Base-by-base conservation (phyloP, 176 grass and related monocot genomes). In the Carex scoparia region DNA sequence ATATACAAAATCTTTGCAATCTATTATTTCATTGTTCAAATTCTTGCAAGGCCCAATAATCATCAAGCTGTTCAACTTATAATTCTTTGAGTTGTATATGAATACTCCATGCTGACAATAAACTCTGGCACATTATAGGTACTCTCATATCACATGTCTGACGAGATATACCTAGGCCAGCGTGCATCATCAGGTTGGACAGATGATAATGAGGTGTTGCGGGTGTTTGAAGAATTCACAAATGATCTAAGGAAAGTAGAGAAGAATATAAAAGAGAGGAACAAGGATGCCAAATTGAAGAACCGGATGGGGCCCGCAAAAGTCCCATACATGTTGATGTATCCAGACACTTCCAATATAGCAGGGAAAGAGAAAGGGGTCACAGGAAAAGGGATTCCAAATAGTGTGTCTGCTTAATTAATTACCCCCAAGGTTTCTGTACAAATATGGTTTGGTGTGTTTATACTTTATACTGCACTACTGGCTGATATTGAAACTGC, bases 81-180 rank as follows among this genome's bases (percentile, higher is more conserved):
- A 81, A 65, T 48, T 11, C 6, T 42, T 18, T 79, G 12, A 70
- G 67, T 70, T 16, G 79, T 65, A 65, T 65, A 48, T 28, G 65
- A 81, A 23, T 19, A 65, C 6, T 57, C 48, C 1, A 64, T 46
- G 15, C 10, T 81, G 35, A 68, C 80, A 49, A 2, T 44, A 28
- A 44, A 46, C n/a, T 27, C 7, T 51, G 28, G 58, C 10, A 83
- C 44, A 68, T 66, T 55, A 28, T 68, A 83, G 81, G 96, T 99
- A 68, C 90, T 99, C 1, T 99, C 96, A 2, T 90, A 71, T 73
- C 96, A 99, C 88, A 90, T 89, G 77, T 87, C 90, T 70, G 93
- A 99, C 58, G 96, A 99, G 90, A 81, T 99, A 2, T 99, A 95
- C 85, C 84, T 99, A 44, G 96, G 96, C 2, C 96, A 95, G 90